Evolutionary conservation across 2,329 filamentous ascomycete genomes (phyloP).

Genomic region (Trichoderma atroviride): DNA sequence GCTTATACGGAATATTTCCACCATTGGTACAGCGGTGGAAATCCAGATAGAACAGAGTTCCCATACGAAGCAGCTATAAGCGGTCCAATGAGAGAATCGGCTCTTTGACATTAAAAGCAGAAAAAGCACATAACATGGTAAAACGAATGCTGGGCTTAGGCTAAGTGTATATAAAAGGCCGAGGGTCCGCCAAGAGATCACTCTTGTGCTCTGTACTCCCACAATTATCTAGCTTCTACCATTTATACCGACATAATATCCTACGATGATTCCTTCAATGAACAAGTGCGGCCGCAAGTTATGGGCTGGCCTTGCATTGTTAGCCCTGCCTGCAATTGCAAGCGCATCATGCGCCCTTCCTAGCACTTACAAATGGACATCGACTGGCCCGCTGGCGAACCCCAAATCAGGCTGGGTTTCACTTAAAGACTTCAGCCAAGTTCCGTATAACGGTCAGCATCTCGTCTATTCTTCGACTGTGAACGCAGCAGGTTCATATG

Average conservation of each 20-base stretch:
- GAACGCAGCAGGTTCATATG: not conserved
- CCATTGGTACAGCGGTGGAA: not conserved
- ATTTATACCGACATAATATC: not conserved
- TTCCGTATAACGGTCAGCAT: not conserved
- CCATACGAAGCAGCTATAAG: not conserved
- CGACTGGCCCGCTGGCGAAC: not conserved
- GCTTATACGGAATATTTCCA: not conserved
- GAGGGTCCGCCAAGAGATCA: not conserved
- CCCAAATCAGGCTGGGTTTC: conserved; percentile 1
- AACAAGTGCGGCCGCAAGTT: not conserved
- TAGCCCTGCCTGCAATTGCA: not conserved
- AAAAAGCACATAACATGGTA: not conserved
- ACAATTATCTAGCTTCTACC: not conserved
- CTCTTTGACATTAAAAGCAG: not conserved
- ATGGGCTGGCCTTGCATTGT: not conserved
- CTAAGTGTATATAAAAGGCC: not conserved
- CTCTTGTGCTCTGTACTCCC: not conserved
- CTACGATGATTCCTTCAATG: not conserved
- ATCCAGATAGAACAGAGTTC: not conserved
- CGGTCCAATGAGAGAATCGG: not conserved
- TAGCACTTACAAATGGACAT: conserved; percentile 1
- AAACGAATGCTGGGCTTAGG: not conserved
- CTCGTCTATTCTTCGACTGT: not conserved
- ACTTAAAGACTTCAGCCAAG: not conserved
- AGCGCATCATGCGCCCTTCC: not conserved